These are phyloP conservation scores for Phylloporus gajari DNA, from an alignment of 1,284 basidiomycete species.

Conservation along the genomic window DNA sequence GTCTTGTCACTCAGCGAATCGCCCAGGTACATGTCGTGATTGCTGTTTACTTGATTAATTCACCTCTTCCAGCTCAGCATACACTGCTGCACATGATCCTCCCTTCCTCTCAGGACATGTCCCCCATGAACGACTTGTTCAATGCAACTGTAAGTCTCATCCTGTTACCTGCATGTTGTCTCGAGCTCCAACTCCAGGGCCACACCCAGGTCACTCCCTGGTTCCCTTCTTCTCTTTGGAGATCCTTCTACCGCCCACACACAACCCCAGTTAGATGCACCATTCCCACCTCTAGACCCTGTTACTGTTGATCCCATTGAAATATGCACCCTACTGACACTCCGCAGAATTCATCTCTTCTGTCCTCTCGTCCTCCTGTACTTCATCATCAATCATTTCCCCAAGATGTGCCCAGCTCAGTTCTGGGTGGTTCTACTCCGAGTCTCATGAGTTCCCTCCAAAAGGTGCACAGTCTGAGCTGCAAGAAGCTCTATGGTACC, in stretches of 20 bases:
- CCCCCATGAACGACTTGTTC: slow-evolving; percentile 60
- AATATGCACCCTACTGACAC: slow-evolving; percentile 32
- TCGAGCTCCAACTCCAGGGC: slow-evolving; percentile 56
- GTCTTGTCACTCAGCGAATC: slow-evolving; percentile 56
- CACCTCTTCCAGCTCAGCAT: slow-evolving; percentile 58
- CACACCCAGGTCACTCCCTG: slow-evolving; percentile 47
- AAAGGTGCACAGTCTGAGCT: slow-evolving; percentile 67
- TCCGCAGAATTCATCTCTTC: slow-evolving; percentile 12
- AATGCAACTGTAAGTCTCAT: slow-evolving; percentile 59
- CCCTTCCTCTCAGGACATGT: slow-evolving; percentile 55
- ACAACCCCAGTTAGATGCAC: background rate
- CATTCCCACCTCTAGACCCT: slow-evolving; percentile 9
- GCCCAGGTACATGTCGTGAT: slow-evolving; percentile 53
- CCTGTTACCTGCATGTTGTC: slow-evolving; percentile 14
- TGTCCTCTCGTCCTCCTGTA: slow-evolving; percentile 33
- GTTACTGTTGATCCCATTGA: slow-evolving; percentile 16
- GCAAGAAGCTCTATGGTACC: slow-evolving; percentile 69
- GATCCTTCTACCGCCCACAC: slow-evolving; percentile 18
- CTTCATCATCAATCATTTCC: slow-evolving; percentile 44
- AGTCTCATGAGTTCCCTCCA: slow-evolving; percentile 66
- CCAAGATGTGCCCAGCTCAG: slow-evolving; percentile 29
- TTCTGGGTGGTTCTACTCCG: slow-evolving; percentile 36
- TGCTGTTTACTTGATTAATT: slow-evolving; percentile 19
- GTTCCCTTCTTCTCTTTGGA: slow-evolving; percentile 53
- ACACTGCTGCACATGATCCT: slow-evolving; percentile 69